Evolutionary conservation across 352 stramenopile species (phyloP).

Genomic region (Phytophthora constricta): DNA sequence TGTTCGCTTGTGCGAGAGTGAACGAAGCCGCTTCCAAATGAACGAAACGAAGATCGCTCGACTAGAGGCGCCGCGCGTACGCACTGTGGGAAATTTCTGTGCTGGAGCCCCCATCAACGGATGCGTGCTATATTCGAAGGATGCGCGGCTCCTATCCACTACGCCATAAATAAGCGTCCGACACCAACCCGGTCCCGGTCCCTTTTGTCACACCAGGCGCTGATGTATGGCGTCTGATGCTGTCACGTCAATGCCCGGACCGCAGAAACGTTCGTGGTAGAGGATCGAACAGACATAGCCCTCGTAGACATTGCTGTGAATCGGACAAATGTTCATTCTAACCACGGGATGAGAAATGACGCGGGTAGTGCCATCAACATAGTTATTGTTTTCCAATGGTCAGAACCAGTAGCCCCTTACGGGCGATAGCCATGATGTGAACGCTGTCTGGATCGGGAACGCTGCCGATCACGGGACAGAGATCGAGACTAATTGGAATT

Average conservation of each 20-base stretch:
- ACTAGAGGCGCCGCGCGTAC: conserved; percentile 30
- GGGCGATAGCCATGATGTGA: not conserved
- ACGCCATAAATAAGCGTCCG: no score
- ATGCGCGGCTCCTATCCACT: no score
- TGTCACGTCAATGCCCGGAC: no score
- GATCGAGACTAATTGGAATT: no score
- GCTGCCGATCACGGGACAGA: not conserved
- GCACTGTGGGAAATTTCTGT: not conserved
- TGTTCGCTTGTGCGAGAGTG: conserved; percentile 14
- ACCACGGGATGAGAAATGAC: not conserved
- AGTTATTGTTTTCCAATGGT: not conserved
- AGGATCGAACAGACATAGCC: conserved; percentile 15
- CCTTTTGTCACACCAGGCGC: no score
- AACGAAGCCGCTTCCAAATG: conserved; percentile 18
- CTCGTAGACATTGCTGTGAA: not conserved
- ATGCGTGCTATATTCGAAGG: no score
- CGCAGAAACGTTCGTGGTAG: conserved; percentile 3
- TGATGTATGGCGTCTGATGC: conserved; percentile 12
- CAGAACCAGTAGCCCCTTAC: not conserved
- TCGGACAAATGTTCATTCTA: not conserved
- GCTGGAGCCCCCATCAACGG: conserved; percentile 10
- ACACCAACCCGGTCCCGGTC: no score
- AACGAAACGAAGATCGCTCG: not conserved
- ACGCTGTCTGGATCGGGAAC: not conserved
- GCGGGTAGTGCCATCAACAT: not conserved